A percentile compares a stretch with the other conserved stretches of the same genome.
Conservation (phyloP, 495 filamentous ascomycete genomes). For the Aspergillus carlsbadensis region DNA sequence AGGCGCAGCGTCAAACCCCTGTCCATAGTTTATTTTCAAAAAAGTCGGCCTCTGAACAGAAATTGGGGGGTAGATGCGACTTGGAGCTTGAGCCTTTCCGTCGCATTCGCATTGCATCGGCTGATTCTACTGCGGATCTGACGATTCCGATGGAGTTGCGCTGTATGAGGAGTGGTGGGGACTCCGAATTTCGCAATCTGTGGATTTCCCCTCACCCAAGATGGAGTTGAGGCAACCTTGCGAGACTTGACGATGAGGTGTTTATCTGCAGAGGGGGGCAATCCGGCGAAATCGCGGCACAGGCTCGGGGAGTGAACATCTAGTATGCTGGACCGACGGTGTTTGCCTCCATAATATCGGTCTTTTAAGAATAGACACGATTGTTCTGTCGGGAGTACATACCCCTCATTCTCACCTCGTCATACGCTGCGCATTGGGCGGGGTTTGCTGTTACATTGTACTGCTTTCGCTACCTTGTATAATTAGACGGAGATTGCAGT, state of each 20-base stretch:
- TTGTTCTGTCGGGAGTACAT: too few species aligned
- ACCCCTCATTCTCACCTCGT: too few species aligned
- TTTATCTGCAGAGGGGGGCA: neutral
- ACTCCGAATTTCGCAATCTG: neutral
- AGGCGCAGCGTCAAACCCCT: too few species aligned
- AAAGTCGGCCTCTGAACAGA: neutral
- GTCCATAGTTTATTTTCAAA: too few species aligned
- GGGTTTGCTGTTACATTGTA: too few species aligned
- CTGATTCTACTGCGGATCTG: slow-evolving; percentile 10
- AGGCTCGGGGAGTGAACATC: slow-evolving; percentile 1
- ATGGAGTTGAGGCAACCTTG: neutral
- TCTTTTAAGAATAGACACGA: neutral
- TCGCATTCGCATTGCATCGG: neutral
- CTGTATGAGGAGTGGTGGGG: slow-evolving; percentile 14
- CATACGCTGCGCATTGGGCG: too few species aligned
- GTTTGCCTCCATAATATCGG: too few species aligned
- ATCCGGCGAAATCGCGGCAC: slow-evolving; percentile 3
- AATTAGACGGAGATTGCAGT: too few species aligned
- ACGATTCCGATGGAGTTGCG: neutral
- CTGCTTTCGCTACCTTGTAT: too few species aligned
- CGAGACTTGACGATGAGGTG: neutral
- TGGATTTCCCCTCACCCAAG: slow-evolving; percentile 22
- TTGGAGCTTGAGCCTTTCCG: neutral
- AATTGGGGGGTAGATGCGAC: slow-evolving; percentile 13
- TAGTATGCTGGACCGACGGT: neutral